A percentile compares a stretch with the other conserved stretches of the same genome.
Evolutionary conservation across 2,329 filamentous ascomycete species (phyloP).

Genomic region (Colletotrichum plurivorum): DNA sequence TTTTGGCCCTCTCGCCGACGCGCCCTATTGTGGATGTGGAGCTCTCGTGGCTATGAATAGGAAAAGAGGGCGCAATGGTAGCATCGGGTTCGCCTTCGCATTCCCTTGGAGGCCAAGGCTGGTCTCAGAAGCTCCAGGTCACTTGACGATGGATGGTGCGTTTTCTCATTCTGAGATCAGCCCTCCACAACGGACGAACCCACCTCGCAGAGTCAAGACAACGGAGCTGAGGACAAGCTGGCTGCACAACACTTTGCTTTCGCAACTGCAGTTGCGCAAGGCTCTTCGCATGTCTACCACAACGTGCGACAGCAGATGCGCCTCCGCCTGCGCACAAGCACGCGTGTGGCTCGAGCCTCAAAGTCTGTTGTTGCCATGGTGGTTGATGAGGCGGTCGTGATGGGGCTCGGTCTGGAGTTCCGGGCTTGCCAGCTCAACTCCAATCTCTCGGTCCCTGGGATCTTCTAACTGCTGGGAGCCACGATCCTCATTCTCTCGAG

Average conservation of each 20-base stretch:
- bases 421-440: background rate
- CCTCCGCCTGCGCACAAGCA: constrained; percentile 3
- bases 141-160: constrained; percentile 5
- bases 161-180: constrained; percentile 15
- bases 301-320: constrained; percentile 1
- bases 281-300: constrained; percentile 1
- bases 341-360: background rate
- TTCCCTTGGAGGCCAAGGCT: constrained; percentile 10
- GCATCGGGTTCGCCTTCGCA: constrained; percentile 21
- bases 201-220: constrained; percentile 9
- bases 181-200: constrained; percentile 1
- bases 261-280: constrained; percentile 14
- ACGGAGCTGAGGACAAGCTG: constrained; percentile 9
- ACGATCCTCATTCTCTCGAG: background rate
- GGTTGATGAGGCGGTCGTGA: background rate
- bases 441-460: background rate
- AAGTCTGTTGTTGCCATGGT: background rate
- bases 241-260: background rate
- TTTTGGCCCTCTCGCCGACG: background rate
- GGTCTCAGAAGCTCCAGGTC: too few relatives aligned
- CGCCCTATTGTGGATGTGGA: constrained; percentile 20
- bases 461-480: background rate
- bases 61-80: constrained; percentile 19
- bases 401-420: background rate
- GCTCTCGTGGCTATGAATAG: constrained; percentile 34